Conservation (phyloP, 2,329 filamentous ascomycete species). For the Colletotrichum eremochloae region DNA sequence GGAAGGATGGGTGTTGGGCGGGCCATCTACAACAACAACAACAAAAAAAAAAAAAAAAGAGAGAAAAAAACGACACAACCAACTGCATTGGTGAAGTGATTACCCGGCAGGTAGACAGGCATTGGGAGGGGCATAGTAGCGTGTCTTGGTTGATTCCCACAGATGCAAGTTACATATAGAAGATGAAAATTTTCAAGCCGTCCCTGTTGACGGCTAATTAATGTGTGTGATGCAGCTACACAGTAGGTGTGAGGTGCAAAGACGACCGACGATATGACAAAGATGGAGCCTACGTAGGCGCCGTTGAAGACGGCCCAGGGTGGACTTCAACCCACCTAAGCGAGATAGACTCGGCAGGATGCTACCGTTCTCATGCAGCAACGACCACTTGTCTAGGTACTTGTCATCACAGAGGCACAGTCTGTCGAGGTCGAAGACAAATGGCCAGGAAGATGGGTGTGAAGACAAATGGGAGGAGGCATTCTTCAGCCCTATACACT, state of each 20-base stretch:
- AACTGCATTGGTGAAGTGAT: constrained; percentile 26
- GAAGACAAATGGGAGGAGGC: background rate
- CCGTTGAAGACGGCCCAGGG: constrained; percentile 15
- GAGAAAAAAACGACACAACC: background rate
- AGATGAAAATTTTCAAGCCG: background rate
- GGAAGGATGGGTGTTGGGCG: background rate
- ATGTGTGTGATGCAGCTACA: background rate
- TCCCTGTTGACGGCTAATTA: background rate
- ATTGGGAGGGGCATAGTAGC: constrained; percentile 31
- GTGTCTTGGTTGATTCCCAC: constrained; percentile 31
- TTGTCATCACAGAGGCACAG: constrained; percentile 4
- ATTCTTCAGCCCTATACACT: constrained; percentile 31
- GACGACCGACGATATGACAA: constrained; percentile 1
- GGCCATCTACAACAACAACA: constrained; percentile 3
- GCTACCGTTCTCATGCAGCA: constrained; percentile 20
- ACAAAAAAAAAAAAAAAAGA: background rate
- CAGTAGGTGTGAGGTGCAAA: background rate
- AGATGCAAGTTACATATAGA: constrained; percentile 20
- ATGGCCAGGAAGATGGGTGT: no score
- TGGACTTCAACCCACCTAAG: constrained; percentile 14
- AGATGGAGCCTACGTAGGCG: constrained; percentile 3
- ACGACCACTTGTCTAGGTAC: background rate
- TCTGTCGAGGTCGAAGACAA: background rate
- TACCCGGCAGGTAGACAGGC: constrained; percentile 6
- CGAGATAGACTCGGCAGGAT: constrained; percentile 19